A percentile compares a stretch with the other conserved stretches of the same genome.
Conservation (phyloP, 768 basidiomycete genomes). For the Kondoa malvinella region DNA sequence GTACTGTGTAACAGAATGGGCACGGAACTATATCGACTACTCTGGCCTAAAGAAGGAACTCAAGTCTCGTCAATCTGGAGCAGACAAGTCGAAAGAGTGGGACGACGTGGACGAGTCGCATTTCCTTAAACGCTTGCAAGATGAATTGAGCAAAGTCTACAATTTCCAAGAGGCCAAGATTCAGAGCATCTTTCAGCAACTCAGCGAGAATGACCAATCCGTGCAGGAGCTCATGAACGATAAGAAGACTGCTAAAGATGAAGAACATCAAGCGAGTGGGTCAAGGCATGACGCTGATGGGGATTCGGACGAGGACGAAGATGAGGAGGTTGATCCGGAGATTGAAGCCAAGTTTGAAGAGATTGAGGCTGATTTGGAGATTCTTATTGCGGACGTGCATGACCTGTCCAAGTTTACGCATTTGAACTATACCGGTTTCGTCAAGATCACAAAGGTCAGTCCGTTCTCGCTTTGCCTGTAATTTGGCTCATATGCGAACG, state of each 20-base stretch:
- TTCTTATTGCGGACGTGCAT: constrained; percentile 58
- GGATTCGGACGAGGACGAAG: constrained; percentile 34
- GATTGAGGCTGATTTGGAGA: constrained; percentile 86
- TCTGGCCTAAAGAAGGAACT: constrained; percentile 74
- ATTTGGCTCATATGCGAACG: not conserved
- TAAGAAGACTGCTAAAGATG: constrained; percentile 43
- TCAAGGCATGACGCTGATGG: constrained; percentile 25
- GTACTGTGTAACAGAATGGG: constrained; percentile 77
- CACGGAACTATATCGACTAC: constrained; percentile 77
- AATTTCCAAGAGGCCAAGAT: constrained; percentile 84
- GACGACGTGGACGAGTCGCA: constrained; percentile 58
- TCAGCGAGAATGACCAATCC: constrained; percentile 62
- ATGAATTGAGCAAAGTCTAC: constrained; percentile 82
- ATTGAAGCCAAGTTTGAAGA: constrained; percentile 70
- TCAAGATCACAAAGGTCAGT: constrained; percentile 84
- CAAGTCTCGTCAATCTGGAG: constrained; percentile 41
- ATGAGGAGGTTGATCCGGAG: constrained; percentile 35
- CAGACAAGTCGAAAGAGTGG: constrained; percentile 39
- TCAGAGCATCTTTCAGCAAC: constrained; percentile 60
- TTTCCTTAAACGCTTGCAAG: constrained; percentile 42
- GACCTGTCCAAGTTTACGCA: constrained; percentile 69
- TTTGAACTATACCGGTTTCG: constrained; percentile 93
- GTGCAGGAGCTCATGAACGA: constrained; percentile 61
- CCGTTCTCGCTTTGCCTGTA: not conserved
- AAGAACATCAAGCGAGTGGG: constrained; percentile 33